Evolutionary conservation across 2,329 filamentous ascomycete species (phyloP).

Genomic region (Colletotrichum aenigma): DNA sequence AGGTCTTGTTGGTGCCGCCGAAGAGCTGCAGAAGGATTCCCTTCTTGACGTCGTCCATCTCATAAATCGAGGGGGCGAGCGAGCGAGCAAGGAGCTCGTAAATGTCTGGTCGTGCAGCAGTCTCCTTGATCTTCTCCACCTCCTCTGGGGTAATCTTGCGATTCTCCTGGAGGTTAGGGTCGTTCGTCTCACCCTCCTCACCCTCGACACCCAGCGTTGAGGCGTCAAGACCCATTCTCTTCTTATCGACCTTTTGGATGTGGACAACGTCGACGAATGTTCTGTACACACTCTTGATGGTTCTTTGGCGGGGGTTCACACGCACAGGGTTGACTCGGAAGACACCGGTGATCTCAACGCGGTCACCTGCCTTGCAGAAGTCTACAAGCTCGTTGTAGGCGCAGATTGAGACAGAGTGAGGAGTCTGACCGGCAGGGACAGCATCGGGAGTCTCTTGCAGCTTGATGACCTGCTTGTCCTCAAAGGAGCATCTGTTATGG

Average conservation of each 20-base stretch:
- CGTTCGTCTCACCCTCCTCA: slow-evolving; percentile 64
- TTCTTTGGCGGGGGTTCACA: slow-evolving; percentile 89
- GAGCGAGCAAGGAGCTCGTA: slow-evolving; percentile 93
- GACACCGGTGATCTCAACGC: slow-evolving; percentile 93
- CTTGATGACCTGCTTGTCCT: slow-evolving; percentile 99
- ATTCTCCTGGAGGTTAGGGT: slow-evolving; percentile 81
- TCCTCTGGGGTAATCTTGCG: slow-evolving; percentile 86
- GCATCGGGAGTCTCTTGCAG: slow-evolving; percentile 96
- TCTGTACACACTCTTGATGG: slow-evolving; percentile 95
- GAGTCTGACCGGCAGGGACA: slow-evolving; percentile 93
- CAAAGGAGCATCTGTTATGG: slow-evolving; percentile 93
- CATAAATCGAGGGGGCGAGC: slow-evolving; percentile 92
- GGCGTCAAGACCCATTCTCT: slow-evolving; percentile 87
- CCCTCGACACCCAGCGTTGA: slow-evolving; percentile 87
- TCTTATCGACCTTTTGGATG: slow-evolving; percentile 95
- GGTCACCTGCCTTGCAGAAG: slow-evolving; percentile 96
- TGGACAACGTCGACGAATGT: slow-evolving; percentile 96
- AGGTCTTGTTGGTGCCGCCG: slow-evolving; percentile 96
- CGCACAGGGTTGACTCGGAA: slow-evolving; percentile 95
- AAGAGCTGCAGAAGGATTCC: slow-evolving; percentile 96
- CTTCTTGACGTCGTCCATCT: slow-evolving; percentile 99
- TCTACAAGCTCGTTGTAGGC: slow-evolving; percentile 97
- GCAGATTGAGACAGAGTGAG: slow-evolving; percentile 94
- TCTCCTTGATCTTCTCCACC: slow-evolving; percentile 84
- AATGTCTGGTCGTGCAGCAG: slow-evolving; percentile 80